phyloP scores from a whole-genome alignment of 1,284 basidiomycete genomes.

The Ceratobasidium papillatum region DNA sequence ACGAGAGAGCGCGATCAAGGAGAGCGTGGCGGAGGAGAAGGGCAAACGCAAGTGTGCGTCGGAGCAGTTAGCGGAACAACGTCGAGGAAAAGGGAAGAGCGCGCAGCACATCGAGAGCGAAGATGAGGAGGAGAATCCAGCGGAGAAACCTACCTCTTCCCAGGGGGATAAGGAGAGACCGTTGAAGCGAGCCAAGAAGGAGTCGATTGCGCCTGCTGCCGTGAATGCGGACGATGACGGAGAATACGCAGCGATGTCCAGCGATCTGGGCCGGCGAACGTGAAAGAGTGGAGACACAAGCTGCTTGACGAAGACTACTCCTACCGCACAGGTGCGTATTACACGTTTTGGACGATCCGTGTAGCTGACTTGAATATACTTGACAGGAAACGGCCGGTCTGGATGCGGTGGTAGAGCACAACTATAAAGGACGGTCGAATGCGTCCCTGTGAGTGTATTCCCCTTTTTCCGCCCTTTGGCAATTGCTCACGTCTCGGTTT shows the following conservation, averaged over 20 bases:
- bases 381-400: constrained; percentile 78
- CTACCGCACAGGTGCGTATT: constrained; percentile 64
- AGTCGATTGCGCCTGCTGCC: constrained; percentile 47
- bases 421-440: constrained; percentile 86
- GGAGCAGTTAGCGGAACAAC: constrained; percentile 51
- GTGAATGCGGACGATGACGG: constrained; percentile 64
- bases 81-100: constrained; percentile 51
- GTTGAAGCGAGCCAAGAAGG: constrained; percentile 70
- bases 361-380: constrained; percentile 1
- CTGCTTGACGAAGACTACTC: constrained; percentile 72
- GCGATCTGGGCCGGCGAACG: constrained; percentile 79
- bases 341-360: constrained; percentile 23
- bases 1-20: constrained; percentile 60
- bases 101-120: constrained; percentile 77
- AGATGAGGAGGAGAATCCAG: constrained; percentile 62
- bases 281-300: constrained; percentile 89
- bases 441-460: constrained; percentile 68
- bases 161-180: constrained; percentile 51
- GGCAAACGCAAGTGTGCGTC: constrained; percentile 58
- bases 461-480: constrained; percentile 28
- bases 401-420: constrained; percentile 83
- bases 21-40: constrained; percentile 63
- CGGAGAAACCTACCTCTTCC: constrained; percentile 48
- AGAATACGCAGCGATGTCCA: constrained; percentile 57
- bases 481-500: constrained; percentile 1